Evolutionary conservation across 371 early-diverging fungal species (phyloP).

Genomic region (Mortierella sp.): DNA sequence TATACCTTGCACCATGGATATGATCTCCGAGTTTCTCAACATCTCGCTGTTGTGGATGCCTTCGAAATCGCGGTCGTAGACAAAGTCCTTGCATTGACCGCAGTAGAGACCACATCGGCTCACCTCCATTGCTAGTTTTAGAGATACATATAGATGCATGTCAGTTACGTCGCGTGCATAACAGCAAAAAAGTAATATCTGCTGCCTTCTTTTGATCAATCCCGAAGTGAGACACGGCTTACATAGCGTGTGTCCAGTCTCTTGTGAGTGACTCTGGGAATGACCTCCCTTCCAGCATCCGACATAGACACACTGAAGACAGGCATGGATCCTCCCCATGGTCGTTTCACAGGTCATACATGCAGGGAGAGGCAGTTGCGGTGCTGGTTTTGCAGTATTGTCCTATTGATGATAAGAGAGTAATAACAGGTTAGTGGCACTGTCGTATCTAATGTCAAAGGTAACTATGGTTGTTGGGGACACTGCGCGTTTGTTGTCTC

Average conservation of each 20-base stretch:
- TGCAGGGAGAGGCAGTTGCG: slow-evolving; percentile 77
- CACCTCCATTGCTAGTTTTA: slow-evolving; percentile 76
- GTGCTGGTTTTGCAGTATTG: slow-evolving; percentile 18
- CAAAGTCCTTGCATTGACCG: slow-evolving; percentile 84
- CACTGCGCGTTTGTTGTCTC: too few relatives aligned
- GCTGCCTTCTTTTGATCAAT: not conserved
- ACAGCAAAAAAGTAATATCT: not conserved
- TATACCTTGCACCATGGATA: slow-evolving; percentile 62
- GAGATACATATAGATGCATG: not conserved
- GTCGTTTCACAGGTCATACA: slow-evolving; percentile 76
- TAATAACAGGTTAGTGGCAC: not conserved
- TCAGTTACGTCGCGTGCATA: not conserved
- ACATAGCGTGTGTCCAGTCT: slow-evolving; percentile 77
- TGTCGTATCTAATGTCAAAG: too few relatives aligned
- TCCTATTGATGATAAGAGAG: slow-evolving; percentile 15
- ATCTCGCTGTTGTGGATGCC: slow-evolving; percentile 71
- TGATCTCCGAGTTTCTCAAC: slow-evolving; percentile 70
- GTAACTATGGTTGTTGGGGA: too few relatives aligned
- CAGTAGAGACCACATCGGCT: slow-evolving; percentile 78
- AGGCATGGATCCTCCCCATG: slow-evolving; percentile 81
- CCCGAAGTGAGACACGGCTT: slow-evolving; percentile 7
- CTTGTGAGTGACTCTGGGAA: slow-evolving; percentile 70
- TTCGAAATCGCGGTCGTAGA: slow-evolving; percentile 86
- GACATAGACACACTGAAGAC: slow-evolving; percentile 78
- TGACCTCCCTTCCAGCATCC: slow-evolving; percentile 81